Conservation (phyloP, 257 asterid genomes). For the Nemophila menziesii region DNA sequence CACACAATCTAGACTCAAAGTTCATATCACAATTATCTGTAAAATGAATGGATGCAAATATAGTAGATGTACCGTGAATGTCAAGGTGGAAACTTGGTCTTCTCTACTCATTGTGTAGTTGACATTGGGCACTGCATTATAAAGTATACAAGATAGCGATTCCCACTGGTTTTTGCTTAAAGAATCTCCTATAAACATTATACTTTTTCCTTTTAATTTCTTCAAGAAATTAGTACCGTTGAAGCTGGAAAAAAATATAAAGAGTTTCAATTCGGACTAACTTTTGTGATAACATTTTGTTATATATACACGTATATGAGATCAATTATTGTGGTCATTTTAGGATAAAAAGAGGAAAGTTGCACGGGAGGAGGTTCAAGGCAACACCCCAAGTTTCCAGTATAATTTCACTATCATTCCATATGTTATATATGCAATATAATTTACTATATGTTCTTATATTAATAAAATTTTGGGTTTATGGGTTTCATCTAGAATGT, state of each 20-base stretch:
- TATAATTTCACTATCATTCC: no score
- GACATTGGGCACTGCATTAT: constrained; percentile 33
- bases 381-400: no score
- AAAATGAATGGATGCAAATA: not conserved
- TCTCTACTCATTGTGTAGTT: constrained; percentile 14
- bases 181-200: constrained; percentile 78
- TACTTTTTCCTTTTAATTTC: constrained; percentile 36
- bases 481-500: no score
- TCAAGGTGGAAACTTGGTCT: constrained; percentile 28
- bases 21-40: not conserved
- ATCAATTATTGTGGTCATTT: no score
- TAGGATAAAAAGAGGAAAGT: no score
- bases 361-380: no score
- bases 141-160: constrained; percentile 50
- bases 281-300: no score
- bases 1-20: no score
- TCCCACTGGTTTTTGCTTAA: constrained; percentile 52
- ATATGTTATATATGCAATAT: no score
- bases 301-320: no score
- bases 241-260: constrained; percentile 26
- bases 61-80: constrained; percentile 17
- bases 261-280: not conserved
- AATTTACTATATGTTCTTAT: no score
- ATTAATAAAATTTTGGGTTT: no score
- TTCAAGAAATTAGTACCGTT: constrained; percentile 40